Percentiles rank a stretch among this genome's conserved stretches.
These are phyloP conservation scores for Acacia confusa DNA, from an alignment of 306 rosid species.

Conservation along the genomic window DNA sequence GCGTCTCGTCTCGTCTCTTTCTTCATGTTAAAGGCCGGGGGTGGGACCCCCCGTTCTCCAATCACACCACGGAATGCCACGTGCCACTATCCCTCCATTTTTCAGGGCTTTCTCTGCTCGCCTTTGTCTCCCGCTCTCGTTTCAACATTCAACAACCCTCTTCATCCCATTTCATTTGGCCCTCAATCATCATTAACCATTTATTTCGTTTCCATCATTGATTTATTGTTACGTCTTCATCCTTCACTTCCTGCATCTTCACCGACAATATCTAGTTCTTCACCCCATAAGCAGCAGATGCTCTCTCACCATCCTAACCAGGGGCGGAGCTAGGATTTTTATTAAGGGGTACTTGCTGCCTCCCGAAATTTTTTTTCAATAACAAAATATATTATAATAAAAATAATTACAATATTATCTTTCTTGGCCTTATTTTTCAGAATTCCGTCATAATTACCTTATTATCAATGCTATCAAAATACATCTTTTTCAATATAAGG, in stretches of 20 bases:
- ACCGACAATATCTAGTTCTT: neutral
- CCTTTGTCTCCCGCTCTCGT: neutral
- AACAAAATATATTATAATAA: too few relatives aligned
- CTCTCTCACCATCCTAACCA: too few relatives aligned
- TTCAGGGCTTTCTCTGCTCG: neutral
- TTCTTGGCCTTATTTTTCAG: too few relatives aligned
- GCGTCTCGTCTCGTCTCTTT: conserved; percentile 15
- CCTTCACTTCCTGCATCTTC: neutral
- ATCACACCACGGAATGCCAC: conserved; percentile 27
- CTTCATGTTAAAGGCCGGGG: neutral
- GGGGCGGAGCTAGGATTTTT: too few relatives aligned
- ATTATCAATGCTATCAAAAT: too few relatives aligned
- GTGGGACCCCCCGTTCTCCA: conserved; percentile 13
- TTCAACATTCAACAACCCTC: neutral
- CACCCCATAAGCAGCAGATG: neutral
- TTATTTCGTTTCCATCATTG: neutral
- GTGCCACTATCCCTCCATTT: conserved; percentile 33
- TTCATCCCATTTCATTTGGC: neutral
- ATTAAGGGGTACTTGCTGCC: too few relatives aligned
- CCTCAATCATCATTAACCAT: neutral
- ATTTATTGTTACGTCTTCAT: neutral
- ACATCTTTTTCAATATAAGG: too few relatives aligned
- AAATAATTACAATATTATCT: too few relatives aligned
- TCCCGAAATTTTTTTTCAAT: too few relatives aligned
- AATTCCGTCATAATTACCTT: too few relatives aligned